Percentiles rank a stretch among this genome's conserved stretches.
Conservation (phyloP, 805 yeast species). For the Starmera quercuum region DNA sequence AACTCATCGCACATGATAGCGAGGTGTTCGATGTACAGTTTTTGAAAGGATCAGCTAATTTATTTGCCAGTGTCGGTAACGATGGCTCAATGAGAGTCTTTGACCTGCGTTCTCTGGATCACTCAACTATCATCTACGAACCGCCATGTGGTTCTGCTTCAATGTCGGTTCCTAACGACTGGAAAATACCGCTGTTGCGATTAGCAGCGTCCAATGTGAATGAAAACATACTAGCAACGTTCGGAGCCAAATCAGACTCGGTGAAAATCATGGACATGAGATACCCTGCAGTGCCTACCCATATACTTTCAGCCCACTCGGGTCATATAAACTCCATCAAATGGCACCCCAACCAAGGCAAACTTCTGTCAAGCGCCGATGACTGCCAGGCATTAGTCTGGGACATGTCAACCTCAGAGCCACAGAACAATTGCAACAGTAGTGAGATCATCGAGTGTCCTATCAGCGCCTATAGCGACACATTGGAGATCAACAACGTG, state of each 20-base stretch:
- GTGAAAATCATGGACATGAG: constrained; percentile 76
- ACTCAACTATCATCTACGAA: constrained; percentile 91
- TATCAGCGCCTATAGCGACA: constrained; percentile 48
- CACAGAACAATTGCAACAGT: not conserved
- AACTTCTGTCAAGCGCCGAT: constrained; percentile 58
- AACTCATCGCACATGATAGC: constrained; percentile 91
- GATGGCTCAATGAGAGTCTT: constrained; percentile 93
- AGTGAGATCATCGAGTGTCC: constrained; percentile 17
- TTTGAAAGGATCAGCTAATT: constrained; percentile 60
- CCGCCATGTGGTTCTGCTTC: constrained; percentile 31
- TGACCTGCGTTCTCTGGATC: constrained; percentile 83
- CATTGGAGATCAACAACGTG: constrained; percentile 68
- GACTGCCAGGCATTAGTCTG: constrained; percentile 68
- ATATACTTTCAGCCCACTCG: constrained; percentile 59
- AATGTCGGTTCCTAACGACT: constrained; percentile 8
- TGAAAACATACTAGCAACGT: constrained; percentile 75
- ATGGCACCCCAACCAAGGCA: constrained; percentile 78
- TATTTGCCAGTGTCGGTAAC: constrained; percentile 89
- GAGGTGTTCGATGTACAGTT: constrained; percentile 93
- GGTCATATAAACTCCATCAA: constrained; percentile 63
- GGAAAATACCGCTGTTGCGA: constrained; percentile 57
- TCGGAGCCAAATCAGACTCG: constrained; percentile 61
- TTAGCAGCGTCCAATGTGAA: constrained; percentile 75
- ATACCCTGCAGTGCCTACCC: constrained; percentile 76
- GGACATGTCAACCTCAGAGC: constrained; percentile 34